A percentile compares a stretch with the other conserved stretches of the same genome.
Conservation (phyloP, 2,329 filamentous ascomycete genomes). For the Phyllachora maydis region DNA sequence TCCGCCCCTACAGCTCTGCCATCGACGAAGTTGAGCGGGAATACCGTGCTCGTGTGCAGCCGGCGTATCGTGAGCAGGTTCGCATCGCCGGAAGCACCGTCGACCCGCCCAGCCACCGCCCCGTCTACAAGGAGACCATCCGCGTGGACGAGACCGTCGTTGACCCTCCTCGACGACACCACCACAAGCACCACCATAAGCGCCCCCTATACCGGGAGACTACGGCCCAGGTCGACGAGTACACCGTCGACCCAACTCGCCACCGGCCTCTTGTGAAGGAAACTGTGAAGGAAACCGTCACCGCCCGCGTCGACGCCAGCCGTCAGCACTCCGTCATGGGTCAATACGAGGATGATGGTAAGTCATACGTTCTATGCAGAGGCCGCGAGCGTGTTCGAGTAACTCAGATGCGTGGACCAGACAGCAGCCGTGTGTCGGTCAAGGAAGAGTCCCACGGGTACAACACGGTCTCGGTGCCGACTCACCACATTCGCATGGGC, state of each 20-base stretch:
- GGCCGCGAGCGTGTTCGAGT: no score
- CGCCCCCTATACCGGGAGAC: no score
- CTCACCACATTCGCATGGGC: slow-evolving; percentile 98
- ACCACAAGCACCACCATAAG: slow-evolving; percentile 36
- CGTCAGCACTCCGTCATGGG: slow-evolving; percentile 35
- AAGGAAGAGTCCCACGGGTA: slow-evolving; percentile 22
- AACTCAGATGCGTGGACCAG: no score
- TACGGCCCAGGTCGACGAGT: slow-evolving; percentile 40
- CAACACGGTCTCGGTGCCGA: slow-evolving; percentile 94
- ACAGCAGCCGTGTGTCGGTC: no score
- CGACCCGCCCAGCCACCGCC: slow-evolving; percentile 11
- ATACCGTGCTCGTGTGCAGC: slow-evolving; percentile 40
- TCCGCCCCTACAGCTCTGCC: slow-evolving; percentile 23
- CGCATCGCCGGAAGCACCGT: slow-evolving; percentile 35
- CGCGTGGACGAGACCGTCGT: slow-evolving; percentile 9
- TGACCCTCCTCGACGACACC: slow-evolving; percentile 17
- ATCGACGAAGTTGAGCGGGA: slow-evolving; percentile 46
- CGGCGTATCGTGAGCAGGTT: slow-evolving; percentile 21
- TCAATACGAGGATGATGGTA: slow-evolving; percentile 44
- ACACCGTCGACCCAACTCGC: slow-evolving; percentile 38
- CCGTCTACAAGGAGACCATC: slow-evolving; percentile 12
- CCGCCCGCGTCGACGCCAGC: no score
- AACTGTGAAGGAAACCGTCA: no score
- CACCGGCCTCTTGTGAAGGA: no score
- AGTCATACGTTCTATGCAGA: slow-evolving; percentile 12